Conservation (phyloP, 2,329 filamentous ascomycete species). For the Pseudovirgaria hyperparasitica region DNA sequence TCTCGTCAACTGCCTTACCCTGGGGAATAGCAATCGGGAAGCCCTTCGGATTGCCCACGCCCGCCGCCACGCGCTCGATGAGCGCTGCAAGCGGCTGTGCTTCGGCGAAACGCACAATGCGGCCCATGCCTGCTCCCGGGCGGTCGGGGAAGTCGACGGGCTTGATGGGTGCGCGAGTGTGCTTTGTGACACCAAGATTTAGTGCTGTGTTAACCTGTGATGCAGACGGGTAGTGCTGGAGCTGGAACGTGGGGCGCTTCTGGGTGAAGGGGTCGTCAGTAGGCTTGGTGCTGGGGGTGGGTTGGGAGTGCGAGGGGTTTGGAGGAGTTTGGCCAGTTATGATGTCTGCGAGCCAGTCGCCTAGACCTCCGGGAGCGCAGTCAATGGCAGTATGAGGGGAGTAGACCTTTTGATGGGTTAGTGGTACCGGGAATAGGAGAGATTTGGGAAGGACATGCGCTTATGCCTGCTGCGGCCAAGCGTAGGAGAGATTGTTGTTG, state of each 20-base stretch:
- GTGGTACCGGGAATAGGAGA: neutral
- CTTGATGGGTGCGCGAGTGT: conserved; percentile 42
- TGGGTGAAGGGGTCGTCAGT: conserved; percentile 23
- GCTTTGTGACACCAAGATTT: conserved; percentile 17
- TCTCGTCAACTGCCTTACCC: conserved; percentile 37
- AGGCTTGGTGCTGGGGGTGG: conserved; percentile 4
- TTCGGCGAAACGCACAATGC: conserved; percentile 41
- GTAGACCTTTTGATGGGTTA: conserved; percentile 45
- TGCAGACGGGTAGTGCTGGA: conserved; percentile 38
- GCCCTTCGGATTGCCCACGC: conserved; percentile 54
- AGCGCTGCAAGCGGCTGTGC: conserved; percentile 43
- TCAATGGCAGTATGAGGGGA: conserved; percentile 93
- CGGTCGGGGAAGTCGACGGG: conserved; percentile 28
- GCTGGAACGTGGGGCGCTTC: conserved; percentile 28
- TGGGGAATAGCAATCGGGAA: conserved; percentile 54
- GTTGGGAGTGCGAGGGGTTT: conserved; percentile 3
- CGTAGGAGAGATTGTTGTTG: conserved; percentile 78
- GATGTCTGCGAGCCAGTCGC: conserved; percentile 87
- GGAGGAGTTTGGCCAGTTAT: conserved; percentile 41
- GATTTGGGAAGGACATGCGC: conserved; percentile 38
- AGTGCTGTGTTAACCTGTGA: conserved; percentile 21
- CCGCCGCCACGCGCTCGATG: conserved; percentile 47
- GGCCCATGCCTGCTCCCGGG: conserved; percentile 46
- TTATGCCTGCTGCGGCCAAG: conserved; percentile 75
- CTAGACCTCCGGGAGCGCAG: conserved; percentile 70